A percentile compares a stretch with the other conserved stretches of the same genome.
Conservation (phyloP, 202 grass and related monocot species). For the Setaria italica region DNA sequence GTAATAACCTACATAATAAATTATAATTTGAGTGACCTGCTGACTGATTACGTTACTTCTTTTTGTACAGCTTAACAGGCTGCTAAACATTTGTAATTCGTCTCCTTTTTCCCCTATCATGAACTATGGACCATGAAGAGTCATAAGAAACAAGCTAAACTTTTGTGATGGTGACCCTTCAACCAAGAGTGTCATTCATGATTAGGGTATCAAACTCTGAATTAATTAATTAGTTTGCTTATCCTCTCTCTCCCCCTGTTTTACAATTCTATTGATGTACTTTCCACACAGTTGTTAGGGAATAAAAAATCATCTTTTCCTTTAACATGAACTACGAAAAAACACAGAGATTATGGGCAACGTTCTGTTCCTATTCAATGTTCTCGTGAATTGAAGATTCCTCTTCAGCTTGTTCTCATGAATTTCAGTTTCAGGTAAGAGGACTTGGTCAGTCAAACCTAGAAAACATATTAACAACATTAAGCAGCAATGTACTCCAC, state of each 20-base stretch:
- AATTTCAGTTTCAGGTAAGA: not conserved
- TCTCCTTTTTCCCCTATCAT: not conserved
- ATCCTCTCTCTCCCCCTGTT: not conserved
- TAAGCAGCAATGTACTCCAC: not conserved
- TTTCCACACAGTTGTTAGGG: not conserved
- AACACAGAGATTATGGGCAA: not conserved
- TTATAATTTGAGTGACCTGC: not conserved
- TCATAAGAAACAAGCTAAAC: not conserved
- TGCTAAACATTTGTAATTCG: slow-evolving; percentile 22
- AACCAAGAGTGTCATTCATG: not conserved
- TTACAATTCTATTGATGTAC: not conserved
- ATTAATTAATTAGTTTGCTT: not conserved
- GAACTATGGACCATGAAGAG: not conserved
- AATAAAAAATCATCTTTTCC: not conserved
- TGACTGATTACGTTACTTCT: not conserved
- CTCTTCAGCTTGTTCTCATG: not conserved
- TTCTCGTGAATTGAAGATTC: too few species aligned
- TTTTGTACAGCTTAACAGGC: slow-evolving; percentile 6
- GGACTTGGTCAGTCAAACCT: not conserved
- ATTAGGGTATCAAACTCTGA: not conserved
- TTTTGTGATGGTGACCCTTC: not conserved
- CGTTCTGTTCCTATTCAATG: not conserved
- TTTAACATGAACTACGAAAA: not conserved
- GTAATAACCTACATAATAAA: not conserved
- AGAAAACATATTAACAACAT: not conserved